Evolutionary conservation across 2,329 filamentous ascomycete species (phyloP).

Genomic region (Fusarium sp.): DNA sequence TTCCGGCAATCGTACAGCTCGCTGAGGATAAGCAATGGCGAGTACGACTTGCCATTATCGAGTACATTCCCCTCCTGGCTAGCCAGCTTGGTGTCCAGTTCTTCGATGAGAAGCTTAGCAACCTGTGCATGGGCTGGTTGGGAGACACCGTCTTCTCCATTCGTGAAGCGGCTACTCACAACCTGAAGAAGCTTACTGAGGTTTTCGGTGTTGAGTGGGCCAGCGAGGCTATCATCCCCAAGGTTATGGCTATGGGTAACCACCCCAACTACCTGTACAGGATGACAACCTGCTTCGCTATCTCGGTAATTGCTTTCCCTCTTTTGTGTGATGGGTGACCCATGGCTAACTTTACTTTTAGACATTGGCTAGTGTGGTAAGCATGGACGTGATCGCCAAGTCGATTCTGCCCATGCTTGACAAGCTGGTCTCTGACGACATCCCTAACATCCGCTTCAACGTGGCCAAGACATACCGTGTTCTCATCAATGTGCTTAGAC

Average conservation of each 20-base stretch:
- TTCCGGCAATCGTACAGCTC: constrained; percentile 96
- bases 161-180: constrained; percentile 95
- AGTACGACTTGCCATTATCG: constrained; percentile 96
- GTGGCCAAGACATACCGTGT: constrained; percentile 97
- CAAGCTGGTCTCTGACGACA: constrained; percentile 92
- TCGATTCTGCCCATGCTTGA: constrained; percentile 97
- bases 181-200: constrained; percentile 97
- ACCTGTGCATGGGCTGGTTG: constrained; percentile 97
- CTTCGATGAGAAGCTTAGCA: constrained; percentile 97
- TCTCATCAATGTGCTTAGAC: constrained; percentile 90
- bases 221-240: constrained; percentile 95
- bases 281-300: constrained; percentile 99
- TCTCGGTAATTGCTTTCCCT: constrained; percentile 77
- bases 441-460: constrained; percentile 99
- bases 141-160: constrained; percentile 99
- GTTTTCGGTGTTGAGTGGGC: constrained; percentile 99
- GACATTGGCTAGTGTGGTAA: constrained; percentile 94
- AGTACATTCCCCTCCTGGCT: constrained; percentile 97
- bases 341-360: constrained; percentile 57
- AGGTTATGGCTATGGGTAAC: constrained; percentile 98
- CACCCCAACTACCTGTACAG: constrained; percentile 99
- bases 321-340: neutral
- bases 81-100: constrained; percentile 97
- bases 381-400: constrained; percentile 90
- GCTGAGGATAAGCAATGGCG: constrained; percentile 99